These are phyloP conservation scores for Mollisiaceae sp. DNA, from an alignment of 2,329 filamentous ascomycete genomes.

Conservation along the genomic window DNA sequence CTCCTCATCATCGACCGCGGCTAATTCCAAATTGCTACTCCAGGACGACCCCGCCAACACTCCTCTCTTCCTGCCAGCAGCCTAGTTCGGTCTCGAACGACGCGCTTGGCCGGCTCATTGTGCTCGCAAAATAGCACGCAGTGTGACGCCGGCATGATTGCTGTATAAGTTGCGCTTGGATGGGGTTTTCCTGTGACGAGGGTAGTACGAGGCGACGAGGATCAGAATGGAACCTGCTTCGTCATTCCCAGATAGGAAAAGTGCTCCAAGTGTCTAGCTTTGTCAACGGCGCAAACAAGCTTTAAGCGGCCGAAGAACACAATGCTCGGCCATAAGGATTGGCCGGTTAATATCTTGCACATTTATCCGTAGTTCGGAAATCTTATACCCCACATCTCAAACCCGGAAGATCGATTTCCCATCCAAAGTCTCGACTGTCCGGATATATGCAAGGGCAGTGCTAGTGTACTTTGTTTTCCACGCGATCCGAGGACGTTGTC, in stretches of 20 bases:
- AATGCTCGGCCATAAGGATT: constrained; percentile 8
- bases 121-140: neutral
- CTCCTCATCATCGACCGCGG: neutral
- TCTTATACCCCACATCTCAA: constrained; percentile 3
- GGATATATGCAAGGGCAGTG: constrained; percentile 19
- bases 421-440: neutral
- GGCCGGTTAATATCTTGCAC: neutral
- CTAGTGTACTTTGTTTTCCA: neutral
- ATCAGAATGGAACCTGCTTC: neutral
- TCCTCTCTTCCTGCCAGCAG: neutral
- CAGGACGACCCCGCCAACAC: neutral
- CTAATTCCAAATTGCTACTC: neutral
- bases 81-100: neutral
- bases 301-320: neutral
- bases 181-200: neutral
- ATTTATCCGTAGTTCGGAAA: constrained; percentile 3
- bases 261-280: neutral
- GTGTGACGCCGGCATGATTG: neutral
- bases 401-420: constrained; percentile 10
- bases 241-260: neutral
- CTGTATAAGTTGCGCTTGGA: neutral
- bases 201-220: constrained; percentile 5
- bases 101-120: neutral
- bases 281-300: neutral
- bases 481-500: neutral